A percentile compares a stretch with the other conserved stretches of the same genome.
Conservation (phyloP, 225 moss, liverwort and hornwort species). For the Physcomitrium patens region DNA sequence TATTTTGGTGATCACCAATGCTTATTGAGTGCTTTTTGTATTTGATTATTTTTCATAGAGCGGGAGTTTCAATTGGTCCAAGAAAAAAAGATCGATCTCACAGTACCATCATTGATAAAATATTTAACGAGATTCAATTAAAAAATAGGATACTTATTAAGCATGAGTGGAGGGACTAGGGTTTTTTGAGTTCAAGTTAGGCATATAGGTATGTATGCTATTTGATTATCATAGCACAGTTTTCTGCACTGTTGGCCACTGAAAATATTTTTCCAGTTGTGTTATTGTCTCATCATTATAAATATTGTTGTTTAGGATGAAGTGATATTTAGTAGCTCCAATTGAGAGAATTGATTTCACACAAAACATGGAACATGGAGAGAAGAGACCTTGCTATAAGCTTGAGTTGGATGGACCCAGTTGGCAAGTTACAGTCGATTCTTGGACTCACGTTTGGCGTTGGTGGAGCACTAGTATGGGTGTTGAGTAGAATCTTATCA, state of each 20-base stretch:
- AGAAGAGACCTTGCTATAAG: slow-evolving; percentile 58
- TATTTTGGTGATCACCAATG: background rate
- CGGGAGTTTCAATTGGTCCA: slow-evolving; percentile 59
- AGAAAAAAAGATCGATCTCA: slow-evolving; percentile 69
- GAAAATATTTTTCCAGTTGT: slow-evolving; percentile 45
- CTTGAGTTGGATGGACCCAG: slow-evolving; percentile 62
- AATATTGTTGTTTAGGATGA: slow-evolving; percentile 69
- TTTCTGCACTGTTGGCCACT: slow-evolving; percentile 61
- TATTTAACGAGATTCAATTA: slow-evolving; percentile 40
- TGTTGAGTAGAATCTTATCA: slow-evolving; percentile 56
- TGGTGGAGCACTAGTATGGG: slow-evolving; percentile 73
- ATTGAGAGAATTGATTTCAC: slow-evolving; percentile 41
- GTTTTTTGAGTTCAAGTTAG: slow-evolving; percentile 43
- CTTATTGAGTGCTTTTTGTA: background rate
- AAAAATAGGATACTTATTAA: slow-evolving; percentile 34
- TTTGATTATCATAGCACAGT: slow-evolving; percentile 51
- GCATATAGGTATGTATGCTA: slow-evolving; percentile 39
- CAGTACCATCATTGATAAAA: slow-evolving; percentile 70
- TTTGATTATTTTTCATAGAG: slow-evolving; percentile 41
- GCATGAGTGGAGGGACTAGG: slow-evolving; percentile 42
- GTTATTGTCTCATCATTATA: slow-evolving; percentile 55
- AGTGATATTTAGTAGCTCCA: slow-evolving; percentile 58
- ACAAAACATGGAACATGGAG: slow-evolving; percentile 59
- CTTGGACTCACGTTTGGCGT: slow-evolving; percentile 78
- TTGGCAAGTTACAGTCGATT: slow-evolving; percentile 79